A percentile compares a stretch with the other conserved stretches of the same genome.
Conservation (phyloP, 225 moss, liverwort and hornwort species). For the Bryum argenteum region DNA sequence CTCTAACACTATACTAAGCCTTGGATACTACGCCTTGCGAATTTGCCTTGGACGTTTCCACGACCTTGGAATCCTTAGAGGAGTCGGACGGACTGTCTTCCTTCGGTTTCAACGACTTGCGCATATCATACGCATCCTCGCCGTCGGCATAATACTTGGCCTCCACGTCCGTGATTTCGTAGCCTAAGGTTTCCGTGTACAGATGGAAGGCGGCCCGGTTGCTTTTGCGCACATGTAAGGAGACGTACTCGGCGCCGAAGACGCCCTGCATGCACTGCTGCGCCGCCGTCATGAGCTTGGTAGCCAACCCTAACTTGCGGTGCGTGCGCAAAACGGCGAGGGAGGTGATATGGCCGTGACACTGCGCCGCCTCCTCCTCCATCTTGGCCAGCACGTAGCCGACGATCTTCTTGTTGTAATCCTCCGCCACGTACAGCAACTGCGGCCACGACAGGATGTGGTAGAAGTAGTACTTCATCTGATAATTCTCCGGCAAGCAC, state of each 20-base stretch:
- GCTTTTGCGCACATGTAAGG: constrained; percentile 72
- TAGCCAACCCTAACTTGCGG: constrained; percentile 68
- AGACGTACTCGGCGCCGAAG: constrained; percentile 73
- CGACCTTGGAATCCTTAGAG: constrained; percentile 27
- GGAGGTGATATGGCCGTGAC: constrained; percentile 72
- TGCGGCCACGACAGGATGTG: constrained; percentile 79
- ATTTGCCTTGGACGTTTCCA: constrained; percentile 17
- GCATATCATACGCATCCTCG: constrained; percentile 78
- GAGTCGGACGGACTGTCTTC: constrained; percentile 27
- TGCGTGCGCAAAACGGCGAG: constrained; percentile 69
- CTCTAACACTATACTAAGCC: not conserved
- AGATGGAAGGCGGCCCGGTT: constrained; percentile 76
- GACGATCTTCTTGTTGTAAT: constrained; percentile 82
- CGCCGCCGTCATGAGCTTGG: constrained; percentile 78
- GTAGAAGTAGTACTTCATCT: constrained; percentile 86
- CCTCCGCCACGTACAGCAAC: constrained; percentile 74
- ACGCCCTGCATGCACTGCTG: constrained; percentile 82
- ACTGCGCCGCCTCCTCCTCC: constrained; percentile 73
- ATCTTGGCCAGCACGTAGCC: constrained; percentile 78
- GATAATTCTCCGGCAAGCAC: constrained; percentile 78
- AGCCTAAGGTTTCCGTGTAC: constrained; percentile 69
- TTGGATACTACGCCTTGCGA: constrained; percentile 22
- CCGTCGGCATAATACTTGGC: constrained; percentile 78
- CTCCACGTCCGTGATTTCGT: constrained; percentile 68
- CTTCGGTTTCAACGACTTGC: constrained; percentile 63